Conservation (phyloP, 2,329 filamentous ascomycete genomes). For the Neoascochyta sp. region DNA sequence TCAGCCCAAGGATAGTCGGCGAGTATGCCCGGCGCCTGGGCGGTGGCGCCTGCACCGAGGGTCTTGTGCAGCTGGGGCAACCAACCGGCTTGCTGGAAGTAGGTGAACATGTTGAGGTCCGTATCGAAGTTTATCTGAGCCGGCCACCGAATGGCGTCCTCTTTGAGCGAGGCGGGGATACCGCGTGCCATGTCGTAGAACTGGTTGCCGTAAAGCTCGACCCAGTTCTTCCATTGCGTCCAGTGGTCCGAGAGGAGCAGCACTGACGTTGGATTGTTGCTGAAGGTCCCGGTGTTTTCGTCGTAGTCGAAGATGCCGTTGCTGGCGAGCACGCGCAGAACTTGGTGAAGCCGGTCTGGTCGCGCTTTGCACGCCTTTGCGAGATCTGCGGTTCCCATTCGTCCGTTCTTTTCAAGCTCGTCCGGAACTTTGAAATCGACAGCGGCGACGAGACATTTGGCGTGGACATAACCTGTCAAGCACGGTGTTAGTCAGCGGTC, state of each 20-base stretch:
- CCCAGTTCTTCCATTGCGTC: slow-evolving; percentile 48
- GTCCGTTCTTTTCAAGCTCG: slow-evolving; percentile 15
- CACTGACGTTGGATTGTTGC: slow-evolving; percentile 36
- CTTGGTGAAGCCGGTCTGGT: slow-evolving; percentile 30
- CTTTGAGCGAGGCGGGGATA: slow-evolving; percentile 32
- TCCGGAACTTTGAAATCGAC: slow-evolving; percentile 34
- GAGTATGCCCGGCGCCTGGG: slow-evolving; percentile 41
- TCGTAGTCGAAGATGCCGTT: slow-evolving; percentile 39
- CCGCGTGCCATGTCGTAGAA: slow-evolving; percentile 46
- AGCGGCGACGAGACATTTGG: slow-evolving; percentile 31
- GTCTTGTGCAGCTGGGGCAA: slow-evolving; percentile 37
- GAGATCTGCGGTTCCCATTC: slow-evolving; percentile 15
- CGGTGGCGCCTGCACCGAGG: slow-evolving; percentile 38
- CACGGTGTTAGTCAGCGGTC: background rate
- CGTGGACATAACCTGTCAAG: slow-evolving; percentile 21
- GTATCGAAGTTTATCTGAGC: slow-evolving; percentile 44
- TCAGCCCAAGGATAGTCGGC: slow-evolving; percentile 48
- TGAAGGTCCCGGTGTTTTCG: slow-evolving; percentile 21
- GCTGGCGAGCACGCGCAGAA: slow-evolving; percentile 32
- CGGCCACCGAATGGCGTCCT: slow-evolving; percentile 21
- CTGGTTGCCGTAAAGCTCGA: slow-evolving; percentile 43
- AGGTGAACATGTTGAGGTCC: slow-evolving; percentile 41
- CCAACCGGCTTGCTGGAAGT: slow-evolving; percentile 37
- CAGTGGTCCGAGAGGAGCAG: slow-evolving; percentile 41
- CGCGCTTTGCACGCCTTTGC: slow-evolving; percentile 13